Percentiles rank a stretch among this genome's conserved stretches.
phyloP scores from a whole-genome alignment of 495 filamentous ascomycete genomes.

The Daldinia vernicosa region DNA sequence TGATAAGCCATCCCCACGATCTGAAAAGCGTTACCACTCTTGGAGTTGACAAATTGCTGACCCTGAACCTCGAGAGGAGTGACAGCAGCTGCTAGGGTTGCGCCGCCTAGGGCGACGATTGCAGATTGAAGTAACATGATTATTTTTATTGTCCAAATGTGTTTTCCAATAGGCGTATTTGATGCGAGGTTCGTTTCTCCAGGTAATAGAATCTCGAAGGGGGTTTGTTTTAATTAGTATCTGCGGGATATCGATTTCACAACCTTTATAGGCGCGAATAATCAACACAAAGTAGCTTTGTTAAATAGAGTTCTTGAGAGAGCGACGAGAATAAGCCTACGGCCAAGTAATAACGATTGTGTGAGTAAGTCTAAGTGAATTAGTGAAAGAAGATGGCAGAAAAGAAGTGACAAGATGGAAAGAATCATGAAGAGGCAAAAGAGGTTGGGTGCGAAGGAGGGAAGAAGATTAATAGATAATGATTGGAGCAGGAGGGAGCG shows the following conservation, averaged over 20 bases:
- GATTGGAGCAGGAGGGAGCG: conserved; percentile 26
- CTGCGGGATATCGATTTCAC: conserved; percentile 9
- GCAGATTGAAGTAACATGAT: conserved; percentile 51
- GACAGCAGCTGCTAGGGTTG: conserved; percentile 70
- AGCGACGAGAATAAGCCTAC: conserved; percentile 38
- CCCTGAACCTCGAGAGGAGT: conserved; percentile 76
- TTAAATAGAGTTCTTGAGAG: conserved; percentile 38
- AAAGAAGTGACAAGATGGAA: conserved; percentile 21
- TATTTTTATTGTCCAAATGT: conserved; percentile 2
- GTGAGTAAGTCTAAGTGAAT: conserved; percentile 32
- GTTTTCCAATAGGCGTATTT: conserved; percentile 5
- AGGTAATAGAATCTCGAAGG: conserved; percentile 8
- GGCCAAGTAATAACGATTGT: conserved; percentile 32
- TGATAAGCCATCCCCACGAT: conserved; percentile 95
- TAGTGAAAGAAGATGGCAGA: conserved; percentile 25
- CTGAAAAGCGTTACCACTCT: conserved; percentile 82
- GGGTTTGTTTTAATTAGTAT: conserved; percentile 21
- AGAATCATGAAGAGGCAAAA: conserved; percentile 32
- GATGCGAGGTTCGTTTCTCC: neutral
- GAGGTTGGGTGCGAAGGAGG: conserved; percentile 29
- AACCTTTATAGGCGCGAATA: conserved; percentile 9
- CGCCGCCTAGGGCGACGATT: conserved; percentile 57
- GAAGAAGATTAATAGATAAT: conserved; percentile 25
- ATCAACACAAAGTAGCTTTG: conserved; percentile 29
- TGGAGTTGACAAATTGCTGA: conserved; percentile 82